phyloP scores from a whole-genome alignment of 441 rosid genomes.

The Arabidopsis lyrata region DNA sequence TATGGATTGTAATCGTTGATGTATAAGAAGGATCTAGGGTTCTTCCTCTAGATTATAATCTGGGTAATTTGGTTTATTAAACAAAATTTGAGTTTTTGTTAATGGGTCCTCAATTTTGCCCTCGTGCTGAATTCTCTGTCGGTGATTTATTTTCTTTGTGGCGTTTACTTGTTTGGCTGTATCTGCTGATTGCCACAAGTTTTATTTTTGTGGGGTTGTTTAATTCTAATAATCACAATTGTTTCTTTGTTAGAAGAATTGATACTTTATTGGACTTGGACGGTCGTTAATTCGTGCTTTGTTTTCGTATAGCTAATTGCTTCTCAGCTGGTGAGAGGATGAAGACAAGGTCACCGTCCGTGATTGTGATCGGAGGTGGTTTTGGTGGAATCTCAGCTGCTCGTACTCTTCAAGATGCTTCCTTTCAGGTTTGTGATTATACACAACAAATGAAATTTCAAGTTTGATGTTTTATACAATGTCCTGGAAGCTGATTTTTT shows the following conservation, averaged over 20 bases:
- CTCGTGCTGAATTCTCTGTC: conserved; percentile 31
- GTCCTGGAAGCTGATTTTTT: neutral
- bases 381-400: conserved; percentile 94
- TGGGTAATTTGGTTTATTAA: neutral
- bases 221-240: neutral
- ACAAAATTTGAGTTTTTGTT: neutral
- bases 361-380: conserved; percentile 89
- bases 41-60: neutral
- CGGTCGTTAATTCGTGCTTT: conserved; percentile 14
- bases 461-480: neutral
- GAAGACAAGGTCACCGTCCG: conserved; percentile 72
- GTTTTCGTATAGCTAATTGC: conserved; percentile 52
- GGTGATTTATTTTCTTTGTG: conserved; percentile 30
- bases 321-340: conserved; percentile 55
- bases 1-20: neutral
- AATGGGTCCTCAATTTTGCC: neutral
- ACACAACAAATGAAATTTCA: neutral
- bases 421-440: conserved; percentile 63
- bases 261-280: neutral
- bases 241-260: neutral
- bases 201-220: conserved; percentile 5
- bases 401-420: conserved; percentile 87
- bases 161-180: conserved; percentile 26
- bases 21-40: neutral
- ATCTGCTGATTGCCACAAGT: conserved; percentile 25